Percentiles rank a stretch among this genome's conserved stretches.
Evolutionary conservation across 805 yeast genomes (phyloP).

Genomic region (Saccharomycopsis sp.): DNA sequence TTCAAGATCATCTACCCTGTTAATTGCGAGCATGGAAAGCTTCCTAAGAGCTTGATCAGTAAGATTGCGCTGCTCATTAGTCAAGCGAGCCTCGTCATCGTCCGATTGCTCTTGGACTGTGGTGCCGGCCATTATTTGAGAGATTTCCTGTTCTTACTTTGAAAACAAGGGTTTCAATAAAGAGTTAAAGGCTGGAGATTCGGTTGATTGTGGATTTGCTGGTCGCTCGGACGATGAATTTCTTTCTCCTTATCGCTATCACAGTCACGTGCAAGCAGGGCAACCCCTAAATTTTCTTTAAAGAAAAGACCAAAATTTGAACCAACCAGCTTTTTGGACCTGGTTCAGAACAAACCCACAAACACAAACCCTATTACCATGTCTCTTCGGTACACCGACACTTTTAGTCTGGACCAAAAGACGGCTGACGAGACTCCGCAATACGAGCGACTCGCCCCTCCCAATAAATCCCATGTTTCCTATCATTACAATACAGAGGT

Average conservation of each 20-base stretch:
- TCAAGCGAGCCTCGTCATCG: background rate
- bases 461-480: constrained; percentile 54
- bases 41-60: constrained; percentile 12
- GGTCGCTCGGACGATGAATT: background rate
- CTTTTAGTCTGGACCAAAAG: constrained; percentile 32
- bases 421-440: constrained; percentile 34
- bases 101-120: background rate
- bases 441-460: constrained; percentile 33
- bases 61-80: constrained; percentile 1
- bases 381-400: constrained; percentile 19
- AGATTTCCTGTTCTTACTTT: background rate
- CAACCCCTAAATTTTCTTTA: too few relatives aligned
- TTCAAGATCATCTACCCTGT: background rate
- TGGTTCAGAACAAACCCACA: too few relatives aligned
- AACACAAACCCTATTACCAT: too few relatives aligned
- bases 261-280: background rate
- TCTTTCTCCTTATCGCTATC: background rate
- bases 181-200: background rate
- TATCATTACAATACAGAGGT: constrained; percentile 83
- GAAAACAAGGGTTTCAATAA: background rate
- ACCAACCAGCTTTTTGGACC: too few relatives aligned
- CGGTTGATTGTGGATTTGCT: background rate
- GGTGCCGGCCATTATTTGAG: background rate
- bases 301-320: too few relatives aligned
- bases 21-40: constrained; percentile 4